phyloP scores from a whole-genome alignment of 768 basidiomycete species.

The Phylloporus sp. region DNA sequence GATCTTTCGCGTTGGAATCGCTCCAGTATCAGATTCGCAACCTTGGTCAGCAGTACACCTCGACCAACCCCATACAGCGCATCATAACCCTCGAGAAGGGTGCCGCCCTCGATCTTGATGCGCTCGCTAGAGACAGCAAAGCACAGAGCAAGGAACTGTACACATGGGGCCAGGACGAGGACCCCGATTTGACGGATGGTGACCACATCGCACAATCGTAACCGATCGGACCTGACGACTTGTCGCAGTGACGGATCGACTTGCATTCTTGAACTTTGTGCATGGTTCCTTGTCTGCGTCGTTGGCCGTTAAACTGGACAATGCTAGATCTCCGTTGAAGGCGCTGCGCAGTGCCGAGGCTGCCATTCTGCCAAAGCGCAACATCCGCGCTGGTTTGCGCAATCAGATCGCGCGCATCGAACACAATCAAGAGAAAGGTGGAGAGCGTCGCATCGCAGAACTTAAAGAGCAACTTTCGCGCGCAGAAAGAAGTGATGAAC shows the following conservation, averaged over 20 bases:
- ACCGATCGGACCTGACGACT: conserved; percentile 1
- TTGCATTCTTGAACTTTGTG: conserved; percentile 78
- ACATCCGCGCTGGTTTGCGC: conserved; percentile 51
- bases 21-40: conserved; percentile 69
- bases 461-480: conserved; percentile 65
- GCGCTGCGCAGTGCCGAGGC: conserved; percentile 67
- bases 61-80: conserved; percentile 65
- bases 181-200: conserved; percentile 75
- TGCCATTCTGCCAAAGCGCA: conserved; percentile 55
- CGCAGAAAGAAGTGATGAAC: conserved; percentile 57
- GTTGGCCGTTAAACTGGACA: conserved; percentile 58
- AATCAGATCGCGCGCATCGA: conserved; percentile 62
- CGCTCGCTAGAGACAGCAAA: conserved; percentile 59
- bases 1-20: conserved; percentile 52
- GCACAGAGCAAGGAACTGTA: conserved; percentile 81
- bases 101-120: conserved; percentile 69
- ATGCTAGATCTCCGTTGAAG: conserved; percentile 64
- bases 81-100: conserved; percentile 78
- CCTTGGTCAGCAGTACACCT: conserved; percentile 71
- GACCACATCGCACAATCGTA: not conserved
- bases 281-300: conserved; percentile 61
- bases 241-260: conserved; percentile 65
- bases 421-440: conserved; percentile 57
- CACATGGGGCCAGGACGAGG: conserved; percentile 73
- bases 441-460: conserved; percentile 65